phyloP scores from a whole-genome alignment of 257 asterid genomes.

The Solanum clarkiae region DNA sequence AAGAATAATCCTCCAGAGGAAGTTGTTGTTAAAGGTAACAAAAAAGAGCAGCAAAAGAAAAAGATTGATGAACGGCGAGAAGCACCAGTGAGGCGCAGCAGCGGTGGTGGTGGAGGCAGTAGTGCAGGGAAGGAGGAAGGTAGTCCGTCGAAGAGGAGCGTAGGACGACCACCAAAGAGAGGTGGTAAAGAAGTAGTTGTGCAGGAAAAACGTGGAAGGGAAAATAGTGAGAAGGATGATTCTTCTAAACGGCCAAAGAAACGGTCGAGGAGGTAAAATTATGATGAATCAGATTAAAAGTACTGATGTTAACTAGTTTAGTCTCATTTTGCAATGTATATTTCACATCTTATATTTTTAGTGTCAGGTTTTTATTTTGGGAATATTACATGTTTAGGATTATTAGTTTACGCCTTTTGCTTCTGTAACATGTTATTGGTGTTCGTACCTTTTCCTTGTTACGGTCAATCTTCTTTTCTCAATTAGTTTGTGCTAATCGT shows the following conservation, averaged over 20 bases:
- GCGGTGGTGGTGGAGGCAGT: neutral
- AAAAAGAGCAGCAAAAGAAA: slow-evolving; percentile 10
- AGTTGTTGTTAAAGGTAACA: neutral
- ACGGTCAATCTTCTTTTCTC: neutral
- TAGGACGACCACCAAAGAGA: slow-evolving; percentile 24
- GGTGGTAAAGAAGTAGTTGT: slow-evolving; percentile 3
- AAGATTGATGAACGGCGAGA: slow-evolving; percentile 12
- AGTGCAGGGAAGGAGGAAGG: slow-evolving; percentile 12
- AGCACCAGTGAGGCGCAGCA: slow-evolving; percentile 3
- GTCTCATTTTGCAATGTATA: neutral
- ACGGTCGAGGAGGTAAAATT: slow-evolving; percentile 18
- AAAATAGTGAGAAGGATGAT: slow-evolving; percentile 14
- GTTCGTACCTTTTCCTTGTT: neutral
- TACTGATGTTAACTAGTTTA: neutral
- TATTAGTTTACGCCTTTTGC: neutral
- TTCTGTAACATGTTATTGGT: neutral
- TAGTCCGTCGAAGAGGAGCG: slow-evolving; percentile 15
- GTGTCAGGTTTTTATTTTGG: neutral
- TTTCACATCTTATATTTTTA: neutral
- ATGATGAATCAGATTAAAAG: neutral
- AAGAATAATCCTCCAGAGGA: slow-evolving; percentile 1
- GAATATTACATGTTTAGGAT: neutral
- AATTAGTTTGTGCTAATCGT: neutral
- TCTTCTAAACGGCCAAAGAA: slow-evolving; percentile 21
- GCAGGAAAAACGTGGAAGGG: slow-evolving; percentile 15